A percentile compares a stretch with the other conserved stretches of the same genome.
These are phyloP conservation scores for Potentilla sterilis DNA, from an alignment of 306 rosid genomes.

Conservation along the genomic window DNA sequence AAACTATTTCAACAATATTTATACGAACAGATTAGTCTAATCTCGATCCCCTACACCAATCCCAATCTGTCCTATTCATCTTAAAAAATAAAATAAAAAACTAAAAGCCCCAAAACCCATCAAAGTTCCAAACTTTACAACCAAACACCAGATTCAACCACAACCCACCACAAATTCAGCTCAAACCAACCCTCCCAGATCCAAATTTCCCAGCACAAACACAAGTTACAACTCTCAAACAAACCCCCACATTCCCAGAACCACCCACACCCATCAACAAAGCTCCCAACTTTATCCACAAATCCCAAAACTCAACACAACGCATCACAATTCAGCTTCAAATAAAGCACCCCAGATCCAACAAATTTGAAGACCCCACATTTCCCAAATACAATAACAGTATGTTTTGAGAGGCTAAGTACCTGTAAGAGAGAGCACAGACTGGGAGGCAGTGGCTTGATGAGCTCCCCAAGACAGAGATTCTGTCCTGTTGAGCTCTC, in stretches of 20 bases:
- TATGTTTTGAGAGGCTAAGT: neutral
- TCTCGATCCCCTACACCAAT: slow-evolving; percentile 12
- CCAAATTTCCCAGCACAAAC: slow-evolving; percentile 21
- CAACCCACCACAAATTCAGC: slow-evolving; percentile 15
- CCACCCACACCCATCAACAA: slow-evolving; percentile 8
- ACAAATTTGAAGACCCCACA: slow-evolving; percentile 21
- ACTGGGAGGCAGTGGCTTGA: slow-evolving; percentile 42
- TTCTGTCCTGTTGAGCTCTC: slow-evolving; percentile 28
- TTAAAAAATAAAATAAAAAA: neutral
- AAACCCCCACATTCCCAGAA: slow-evolving; percentile 22
- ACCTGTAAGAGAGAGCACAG: slow-evolving; percentile 25
- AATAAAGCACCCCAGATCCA: slow-evolving; percentile 47
- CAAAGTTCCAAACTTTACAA: slow-evolving; percentile 23
- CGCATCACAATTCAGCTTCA: slow-evolving; percentile 25
- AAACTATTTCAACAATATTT: neutral
- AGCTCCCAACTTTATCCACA: slow-evolving; percentile 16
- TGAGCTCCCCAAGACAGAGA: slow-evolving; percentile 39
- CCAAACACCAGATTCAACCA: neutral
- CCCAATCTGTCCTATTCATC: slow-evolving; percentile 13
- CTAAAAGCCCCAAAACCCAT: slow-evolving; percentile 27
- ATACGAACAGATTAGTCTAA: neutral
- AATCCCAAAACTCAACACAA: slow-evolving; percentile 19
- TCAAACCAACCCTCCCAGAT: slow-evolving; percentile 43
- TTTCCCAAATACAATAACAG: neutral
- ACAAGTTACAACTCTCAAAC: slow-evolving; percentile 7